These are phyloP conservation scores for Solanum ahanhuiri DNA, from an alignment of 257 asterid genomes.

Conservation along the genomic window DNA sequence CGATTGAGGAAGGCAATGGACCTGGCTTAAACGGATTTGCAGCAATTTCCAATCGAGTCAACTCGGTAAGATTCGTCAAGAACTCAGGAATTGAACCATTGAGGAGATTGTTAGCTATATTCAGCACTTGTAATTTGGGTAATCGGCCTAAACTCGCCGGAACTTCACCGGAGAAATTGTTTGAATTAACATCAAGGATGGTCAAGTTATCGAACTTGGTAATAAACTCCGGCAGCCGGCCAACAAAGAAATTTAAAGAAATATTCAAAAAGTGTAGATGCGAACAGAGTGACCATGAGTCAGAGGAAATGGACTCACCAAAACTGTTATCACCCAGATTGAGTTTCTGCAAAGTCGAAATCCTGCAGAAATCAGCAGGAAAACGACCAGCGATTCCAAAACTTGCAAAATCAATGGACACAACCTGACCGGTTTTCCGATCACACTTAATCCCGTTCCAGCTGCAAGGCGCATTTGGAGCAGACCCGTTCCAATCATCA, in stretches of 20 bases:
- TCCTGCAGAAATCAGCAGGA: conserved; percentile 69
- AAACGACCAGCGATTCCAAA: conserved; percentile 31
- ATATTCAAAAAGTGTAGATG: conserved; percentile 36
- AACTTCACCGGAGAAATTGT: conserved; percentile 64
- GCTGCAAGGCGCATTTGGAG: conserved; percentile 46
- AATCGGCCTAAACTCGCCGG: conserved; percentile 47
- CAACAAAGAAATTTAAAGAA: conserved; percentile 49
- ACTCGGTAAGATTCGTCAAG: conserved; percentile 44
- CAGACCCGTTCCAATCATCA: conserved; percentile 32
- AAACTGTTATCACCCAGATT: conserved; percentile 40
- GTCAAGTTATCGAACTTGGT: conserved; percentile 34
- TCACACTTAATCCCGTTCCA: conserved; percentile 70
- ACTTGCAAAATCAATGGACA: conserved; percentile 37
- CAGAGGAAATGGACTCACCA: conserved; percentile 29
- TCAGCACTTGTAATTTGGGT: conserved; percentile 35
- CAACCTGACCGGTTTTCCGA: conserved; percentile 19
- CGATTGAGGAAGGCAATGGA: conserved; percentile 44
- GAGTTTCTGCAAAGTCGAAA: conserved; percentile 38
- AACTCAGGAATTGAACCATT: conserved; percentile 67
- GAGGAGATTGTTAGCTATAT: conserved; percentile 36
- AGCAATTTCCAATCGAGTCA: conserved; percentile 38
- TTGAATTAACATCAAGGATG: conserved; percentile 31
- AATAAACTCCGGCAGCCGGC: conserved; percentile 41
- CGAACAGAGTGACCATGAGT: conserved; percentile 43
- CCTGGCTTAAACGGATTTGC: conserved; percentile 40